Conservation (phyloP, 2,329 filamentous ascomycete genomes). For the Zymoseptoria pseudotritici region DNA sequence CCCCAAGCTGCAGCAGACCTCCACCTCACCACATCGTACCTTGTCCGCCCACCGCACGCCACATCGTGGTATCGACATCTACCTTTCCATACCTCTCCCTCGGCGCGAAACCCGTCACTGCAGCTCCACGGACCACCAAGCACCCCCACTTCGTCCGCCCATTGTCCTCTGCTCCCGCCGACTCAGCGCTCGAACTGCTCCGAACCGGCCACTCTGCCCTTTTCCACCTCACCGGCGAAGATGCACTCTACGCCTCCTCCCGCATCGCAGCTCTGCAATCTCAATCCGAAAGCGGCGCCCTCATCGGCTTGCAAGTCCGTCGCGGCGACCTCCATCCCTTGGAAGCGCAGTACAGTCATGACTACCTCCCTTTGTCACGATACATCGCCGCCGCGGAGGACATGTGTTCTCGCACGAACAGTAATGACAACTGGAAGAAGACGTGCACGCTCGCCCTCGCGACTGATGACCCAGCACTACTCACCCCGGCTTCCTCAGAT, state of each 20-base stretch:
- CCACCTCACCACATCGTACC: constrained; percentile 70
- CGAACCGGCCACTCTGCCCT: constrained; percentile 65
- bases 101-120: background rate
- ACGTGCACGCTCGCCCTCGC: background rate
- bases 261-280: constrained; percentile 52
- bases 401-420: background rate
- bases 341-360: constrained; percentile 74
- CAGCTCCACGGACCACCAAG: constrained; percentile 42
- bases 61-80: constrained; percentile 65
- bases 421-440: constrained; percentile 43
- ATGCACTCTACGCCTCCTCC: constrained; percentile 56
- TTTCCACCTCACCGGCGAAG: constrained; percentile 60
- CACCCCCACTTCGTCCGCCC: constrained; percentile 9
- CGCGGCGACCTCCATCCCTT: constrained; percentile 71
- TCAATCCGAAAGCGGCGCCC: constrained; percentile 42
- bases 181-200: constrained; percentile 57
- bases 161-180: constrained; percentile 40
- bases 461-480: constrained; percentile 6
- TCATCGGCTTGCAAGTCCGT: constrained; percentile 70
- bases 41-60: constrained; percentile 67
- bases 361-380: constrained; percentile 65
- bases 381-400: constrained; percentile 38
- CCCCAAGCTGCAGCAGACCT: constrained; percentile 61
- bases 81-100: constrained; percentile 36
- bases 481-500: constrained; percentile 5